Evolutionary conservation across 139 green algal species (phyloP).

Genomic region (Raphidocelis subcapitata): DNA sequence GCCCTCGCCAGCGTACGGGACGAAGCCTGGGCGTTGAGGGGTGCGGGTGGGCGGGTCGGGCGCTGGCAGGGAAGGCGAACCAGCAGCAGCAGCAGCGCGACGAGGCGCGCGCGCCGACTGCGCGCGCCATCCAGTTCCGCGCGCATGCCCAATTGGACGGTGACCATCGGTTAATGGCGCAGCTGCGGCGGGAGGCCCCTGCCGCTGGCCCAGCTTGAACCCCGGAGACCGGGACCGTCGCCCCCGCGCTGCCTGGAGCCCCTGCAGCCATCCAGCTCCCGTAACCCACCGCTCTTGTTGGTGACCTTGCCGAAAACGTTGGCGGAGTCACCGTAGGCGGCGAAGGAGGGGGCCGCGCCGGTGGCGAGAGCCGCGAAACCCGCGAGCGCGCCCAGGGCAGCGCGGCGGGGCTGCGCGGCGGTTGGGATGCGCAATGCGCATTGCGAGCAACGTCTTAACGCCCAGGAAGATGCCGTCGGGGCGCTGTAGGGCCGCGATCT

Average conservation of each 20-base stretch:
- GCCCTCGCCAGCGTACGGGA: slow-evolving; percentile 89
- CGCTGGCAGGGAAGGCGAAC: background rate
- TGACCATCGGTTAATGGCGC: background rate
- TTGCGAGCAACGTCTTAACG: too few relatives aligned
- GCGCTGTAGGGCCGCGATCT: too few relatives aligned
- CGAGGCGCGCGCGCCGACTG: background rate
- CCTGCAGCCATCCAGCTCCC: too few relatives aligned
- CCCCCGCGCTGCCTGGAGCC: too few relatives aligned
- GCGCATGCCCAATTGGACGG: background rate
- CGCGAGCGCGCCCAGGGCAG: slow-evolving; percentile 63
- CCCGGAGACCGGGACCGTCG: too few relatives aligned
- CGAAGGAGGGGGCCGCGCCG: slow-evolving; percentile 45
- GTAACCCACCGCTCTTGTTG: slow-evolving; percentile 63
- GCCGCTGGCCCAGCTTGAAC: too few relatives aligned
- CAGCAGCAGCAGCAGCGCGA: background rate
- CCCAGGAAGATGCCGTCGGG: too few relatives aligned
- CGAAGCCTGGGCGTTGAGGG: slow-evolving; percentile 57
- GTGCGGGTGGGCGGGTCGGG: background rate
- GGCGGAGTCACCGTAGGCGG: slow-evolving; percentile 84
- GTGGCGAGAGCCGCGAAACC: slow-evolving; percentile 40
- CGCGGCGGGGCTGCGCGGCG: slow-evolving; percentile 50
- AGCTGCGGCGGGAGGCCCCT: background rate
- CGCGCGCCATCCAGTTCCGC: background rate
- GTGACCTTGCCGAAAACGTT: slow-evolving; percentile 85
- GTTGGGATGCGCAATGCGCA: too few relatives aligned